phyloP scores from a whole-genome alignment of 371 early-diverging fungal genomes.

The Actinomortierella ambigua region DNA sequence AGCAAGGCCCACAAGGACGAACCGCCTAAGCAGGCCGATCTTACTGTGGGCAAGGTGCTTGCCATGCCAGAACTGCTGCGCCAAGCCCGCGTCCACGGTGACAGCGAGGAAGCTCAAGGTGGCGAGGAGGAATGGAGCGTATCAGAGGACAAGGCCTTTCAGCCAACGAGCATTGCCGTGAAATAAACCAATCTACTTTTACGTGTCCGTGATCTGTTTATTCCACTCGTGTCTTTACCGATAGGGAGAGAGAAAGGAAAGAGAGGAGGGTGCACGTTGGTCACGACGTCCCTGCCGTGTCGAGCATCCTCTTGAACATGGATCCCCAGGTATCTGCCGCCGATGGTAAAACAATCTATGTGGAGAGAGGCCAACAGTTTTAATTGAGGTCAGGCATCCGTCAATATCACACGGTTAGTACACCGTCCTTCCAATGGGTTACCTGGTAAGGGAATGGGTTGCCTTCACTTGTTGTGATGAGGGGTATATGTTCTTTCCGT shows the following conservation, averaged over 20 bases:
- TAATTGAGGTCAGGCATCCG: not conserved
- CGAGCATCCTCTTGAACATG: conserved; percentile 55
- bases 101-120: not conserved
- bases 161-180: too few species aligned
- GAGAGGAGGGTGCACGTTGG: conserved; percentile 4
- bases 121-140: conserved; percentile 33
- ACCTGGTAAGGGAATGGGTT: conserved; percentile 91
- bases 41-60: conserved; percentile 9
- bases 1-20: conserved; percentile 3
- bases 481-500: conserved; percentile 89
- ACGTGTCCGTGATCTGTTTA: too few species aligned
- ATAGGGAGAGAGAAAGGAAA: too few species aligned
- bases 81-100: not conserved
- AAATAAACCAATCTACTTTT: too few species aligned
- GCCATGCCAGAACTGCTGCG: too few species aligned
- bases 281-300: conserved; percentile 28
- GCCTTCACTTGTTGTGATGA: conserved; percentile 77
- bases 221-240: too few species aligned
- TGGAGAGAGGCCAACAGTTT: not conserved
- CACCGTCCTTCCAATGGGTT: too few species aligned
- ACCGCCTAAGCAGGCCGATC: conserved; percentile 9
- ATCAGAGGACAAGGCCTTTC: too few species aligned
- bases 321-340: conserved; percentile 55
- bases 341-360: conserved; percentile 50
- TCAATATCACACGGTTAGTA: not conserved